Evolutionary conservation across 2,329 filamentous ascomycete species (phyloP).

Genomic region (Fusarium tuaranense): DNA sequence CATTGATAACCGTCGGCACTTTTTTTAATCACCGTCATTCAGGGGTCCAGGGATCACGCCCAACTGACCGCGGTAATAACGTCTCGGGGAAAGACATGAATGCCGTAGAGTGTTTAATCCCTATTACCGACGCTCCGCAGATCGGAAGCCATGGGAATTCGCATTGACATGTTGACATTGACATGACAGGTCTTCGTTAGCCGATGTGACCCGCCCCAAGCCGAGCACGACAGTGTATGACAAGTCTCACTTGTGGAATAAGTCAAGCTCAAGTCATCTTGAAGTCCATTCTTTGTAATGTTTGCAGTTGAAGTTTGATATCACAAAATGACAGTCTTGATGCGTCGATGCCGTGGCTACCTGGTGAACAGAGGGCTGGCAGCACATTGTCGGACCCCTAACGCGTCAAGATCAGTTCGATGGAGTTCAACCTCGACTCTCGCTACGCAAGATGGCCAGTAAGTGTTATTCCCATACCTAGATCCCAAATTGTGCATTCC

Average conservation of each 20-base stretch:
- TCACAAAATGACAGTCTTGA: not conserved
- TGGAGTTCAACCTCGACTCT: not conserved
- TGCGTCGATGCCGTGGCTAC: not conserved
- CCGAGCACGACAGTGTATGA: not conserved
- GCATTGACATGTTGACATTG: not conserved
- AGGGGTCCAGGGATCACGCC: not conserved
- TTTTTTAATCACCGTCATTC: not conserved
- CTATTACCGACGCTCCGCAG: not conserved
- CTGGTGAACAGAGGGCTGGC: not conserved
- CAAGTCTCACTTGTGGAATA: not conserved
- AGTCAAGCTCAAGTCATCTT: not conserved
- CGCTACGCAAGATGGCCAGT: not conserved
- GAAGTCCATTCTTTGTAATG: not conserved
- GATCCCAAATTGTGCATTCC: not conserved
- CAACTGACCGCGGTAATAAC: not conserved
- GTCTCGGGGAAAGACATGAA: not conserved
- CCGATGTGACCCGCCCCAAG: not conserved
- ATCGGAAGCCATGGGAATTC: not conserved
- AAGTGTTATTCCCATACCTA: not conserved
- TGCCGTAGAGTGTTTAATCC: not conserved
- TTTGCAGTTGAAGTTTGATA: too few relatives aligned
- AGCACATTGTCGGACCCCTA: not conserved
- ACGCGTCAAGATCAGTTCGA: not conserved
- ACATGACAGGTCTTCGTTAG: not conserved
- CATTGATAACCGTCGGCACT: not conserved